These are phyloP conservation scores for Didymella arachidicola DNA, from an alignment of 2,329 filamentous ascomycete species.

Conservation along the genomic window DNA sequence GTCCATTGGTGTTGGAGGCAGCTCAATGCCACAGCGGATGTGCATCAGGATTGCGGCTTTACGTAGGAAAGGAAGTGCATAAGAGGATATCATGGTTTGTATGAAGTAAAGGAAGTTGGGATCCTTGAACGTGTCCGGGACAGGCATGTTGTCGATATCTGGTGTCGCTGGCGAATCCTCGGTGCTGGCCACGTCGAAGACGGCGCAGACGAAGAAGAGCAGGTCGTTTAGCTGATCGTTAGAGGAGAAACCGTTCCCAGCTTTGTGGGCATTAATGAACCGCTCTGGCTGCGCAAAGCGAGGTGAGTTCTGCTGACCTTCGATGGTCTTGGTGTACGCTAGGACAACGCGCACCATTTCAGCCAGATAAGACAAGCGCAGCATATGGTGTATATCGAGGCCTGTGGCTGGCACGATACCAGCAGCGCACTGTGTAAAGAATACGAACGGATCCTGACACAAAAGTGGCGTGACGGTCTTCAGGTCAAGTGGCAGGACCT, in stretches of 20 bases:
- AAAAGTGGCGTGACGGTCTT: constrained; percentile 64
- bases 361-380: constrained; percentile 86
- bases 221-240: constrained; percentile 43
- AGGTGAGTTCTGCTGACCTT: constrained; percentile 17
- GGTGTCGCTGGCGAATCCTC: constrained; percentile 35
- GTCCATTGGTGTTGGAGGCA: constrained; percentile 68
- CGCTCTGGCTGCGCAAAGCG: constrained; percentile 28
- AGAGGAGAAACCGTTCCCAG: constrained; percentile 30
- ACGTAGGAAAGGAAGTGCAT: constrained; percentile 87
- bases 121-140: constrained; percentile 38
- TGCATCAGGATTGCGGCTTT: constrained; percentile 86
- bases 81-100: constrained; percentile 69
- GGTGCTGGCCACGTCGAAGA: constrained; percentile 41
- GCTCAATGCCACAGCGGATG: constrained; percentile 86
- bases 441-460: constrained; percentile 75
- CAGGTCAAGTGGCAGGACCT: constrained; percentile 52
- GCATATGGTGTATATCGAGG: constrained; percentile 78
- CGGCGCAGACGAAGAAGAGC: constrained; percentile 42
- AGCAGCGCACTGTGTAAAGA: constrained; percentile 80
- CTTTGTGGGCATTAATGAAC: constrained; percentile 40
- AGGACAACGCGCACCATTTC: constrained; percentile 85
- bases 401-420: constrained; percentile 72
- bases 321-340: constrained; percentile 53
- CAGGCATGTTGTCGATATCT: constrained; percentile 36
- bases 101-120: constrained; percentile 47